Evolutionary conservation across 2,329 filamentous ascomycete genomes (phyloP).

Genomic region (Fusarium cicatricum): DNA sequence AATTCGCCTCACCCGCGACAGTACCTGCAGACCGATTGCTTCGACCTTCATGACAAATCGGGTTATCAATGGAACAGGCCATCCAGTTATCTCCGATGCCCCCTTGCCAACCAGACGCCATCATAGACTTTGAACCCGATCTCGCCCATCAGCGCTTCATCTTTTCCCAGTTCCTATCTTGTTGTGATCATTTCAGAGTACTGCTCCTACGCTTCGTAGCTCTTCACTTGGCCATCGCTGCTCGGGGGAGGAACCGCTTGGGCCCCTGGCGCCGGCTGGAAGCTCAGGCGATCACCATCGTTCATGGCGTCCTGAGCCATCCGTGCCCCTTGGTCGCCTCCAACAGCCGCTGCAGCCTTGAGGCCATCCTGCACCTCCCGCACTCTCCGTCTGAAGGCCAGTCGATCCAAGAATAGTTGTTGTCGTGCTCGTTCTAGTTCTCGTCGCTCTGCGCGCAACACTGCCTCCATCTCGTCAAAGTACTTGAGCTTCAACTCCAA

Average conservation of each 20-base stretch:
- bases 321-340: constrained; percentile 59
- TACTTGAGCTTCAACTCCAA: constrained; percentile 95
- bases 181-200: not conserved
- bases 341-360: constrained; percentile 59
- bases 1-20: not conserved
- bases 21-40: not conserved
- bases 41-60: constrained; percentile 1
- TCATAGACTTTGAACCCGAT: constrained; percentile 29
- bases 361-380: constrained; percentile 81
- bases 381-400: constrained; percentile 89
- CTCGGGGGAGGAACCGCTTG: constrained; percentile 63
- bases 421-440: constrained; percentile 93
- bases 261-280: constrained; percentile 56
- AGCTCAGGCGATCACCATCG: constrained; percentile 63
- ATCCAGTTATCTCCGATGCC: constrained; percentile 22
- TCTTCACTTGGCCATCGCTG: constrained; percentile 64
- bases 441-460: constrained; percentile 88
- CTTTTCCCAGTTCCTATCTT: constrained; percentile 8
- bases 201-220: constrained; percentile 58
- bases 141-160: constrained; percentile 11
- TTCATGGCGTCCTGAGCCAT: constrained; percentile 56
- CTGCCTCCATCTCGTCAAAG: constrained; percentile 94
- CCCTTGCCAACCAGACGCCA: constrained; percentile 32
- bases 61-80: not conserved
- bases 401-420: constrained; percentile 90